These are phyloP conservation scores for Crithidia bombi DNA, from an alignment of 208 protist genomes.

Conservation along the genomic window DNA sequence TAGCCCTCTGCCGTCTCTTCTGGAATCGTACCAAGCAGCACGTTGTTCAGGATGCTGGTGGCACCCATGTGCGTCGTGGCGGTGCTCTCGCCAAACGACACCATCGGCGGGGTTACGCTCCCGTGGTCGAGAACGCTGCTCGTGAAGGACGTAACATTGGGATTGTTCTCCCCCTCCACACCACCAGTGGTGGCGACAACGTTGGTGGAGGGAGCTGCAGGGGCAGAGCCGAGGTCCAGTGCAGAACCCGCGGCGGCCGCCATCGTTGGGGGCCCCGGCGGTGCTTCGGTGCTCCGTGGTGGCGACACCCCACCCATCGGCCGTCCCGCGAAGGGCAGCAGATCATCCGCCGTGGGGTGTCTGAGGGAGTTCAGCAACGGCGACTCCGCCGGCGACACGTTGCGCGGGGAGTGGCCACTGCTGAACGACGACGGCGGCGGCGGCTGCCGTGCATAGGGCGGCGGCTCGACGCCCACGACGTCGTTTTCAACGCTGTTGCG, in stretches of 20 bases:
- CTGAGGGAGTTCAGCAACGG: background rate
- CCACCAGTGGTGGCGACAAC: background rate
- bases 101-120: conserved; percentile 8
- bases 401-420: background rate
- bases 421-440: conserved; percentile 1
- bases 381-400: background rate
- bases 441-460: background rate
- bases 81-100: conserved; percentile 22
- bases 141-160: conserved; percentile 8
- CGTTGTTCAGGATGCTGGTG: conserved; percentile 47
- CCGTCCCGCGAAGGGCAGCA: background rate
- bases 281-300: background rate
- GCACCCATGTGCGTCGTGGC: conserved; percentile 44
- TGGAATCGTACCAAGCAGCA: conserved; percentile 52
- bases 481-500: background rate
- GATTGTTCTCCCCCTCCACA: background rate
- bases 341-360: conserved; percentile 3
- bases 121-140: conserved; percentile 10
- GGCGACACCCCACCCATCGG: background rate
- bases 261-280: no score
- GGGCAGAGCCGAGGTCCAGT: background rate
- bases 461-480: background rate
- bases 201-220: background rate
- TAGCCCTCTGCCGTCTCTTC: conserved; percentile 17
- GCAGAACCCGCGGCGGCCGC: no score